These are phyloP conservation scores for Komagataella ulmi DNA, from an alignment of 805 yeast genomes.

Conservation along the genomic window DNA sequence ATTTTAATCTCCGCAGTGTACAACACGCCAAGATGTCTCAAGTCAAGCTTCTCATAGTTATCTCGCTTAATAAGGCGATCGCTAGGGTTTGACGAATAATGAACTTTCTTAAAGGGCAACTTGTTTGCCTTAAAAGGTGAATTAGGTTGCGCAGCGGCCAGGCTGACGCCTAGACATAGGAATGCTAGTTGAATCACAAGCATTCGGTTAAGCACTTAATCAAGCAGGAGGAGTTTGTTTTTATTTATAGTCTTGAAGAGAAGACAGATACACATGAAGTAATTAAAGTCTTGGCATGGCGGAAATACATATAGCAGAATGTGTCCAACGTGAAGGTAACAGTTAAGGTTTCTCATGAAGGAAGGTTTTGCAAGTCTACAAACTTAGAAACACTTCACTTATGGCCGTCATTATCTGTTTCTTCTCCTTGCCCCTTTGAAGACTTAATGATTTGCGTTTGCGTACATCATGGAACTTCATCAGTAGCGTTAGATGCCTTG, in stretches of 20 bases:
- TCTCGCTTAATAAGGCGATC: background rate
- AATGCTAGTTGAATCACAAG: background rate
- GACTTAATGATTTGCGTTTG: too few species aligned
- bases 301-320: background rate
- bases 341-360: too few species aligned
- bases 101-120: background rate
- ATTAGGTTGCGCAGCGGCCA: background rate
- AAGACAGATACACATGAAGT: background rate
- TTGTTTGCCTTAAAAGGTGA: background rate
- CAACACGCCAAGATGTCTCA: conserved; percentile 10
- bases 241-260: background rate
- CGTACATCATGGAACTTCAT: too few species aligned
- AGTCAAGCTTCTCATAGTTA: background rate
- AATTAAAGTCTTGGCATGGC: background rate
- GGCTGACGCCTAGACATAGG: background rate
- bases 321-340: background rate
- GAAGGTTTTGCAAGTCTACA: too few species aligned
- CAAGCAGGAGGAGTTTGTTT: background rate
- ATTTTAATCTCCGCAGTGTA: conserved; percentile 27
- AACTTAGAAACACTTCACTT: too few species aligned
- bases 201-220: background rate
- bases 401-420: background rate
- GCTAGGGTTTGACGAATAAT: background rate
- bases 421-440: too few species aligned
- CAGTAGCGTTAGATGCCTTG: background rate